Evolutionary conservation across 129 eudicot species (phyloP), one percentile per base, ranked within the genome.

Genomic region (Helichrysum umbraculigerum): DNA sequence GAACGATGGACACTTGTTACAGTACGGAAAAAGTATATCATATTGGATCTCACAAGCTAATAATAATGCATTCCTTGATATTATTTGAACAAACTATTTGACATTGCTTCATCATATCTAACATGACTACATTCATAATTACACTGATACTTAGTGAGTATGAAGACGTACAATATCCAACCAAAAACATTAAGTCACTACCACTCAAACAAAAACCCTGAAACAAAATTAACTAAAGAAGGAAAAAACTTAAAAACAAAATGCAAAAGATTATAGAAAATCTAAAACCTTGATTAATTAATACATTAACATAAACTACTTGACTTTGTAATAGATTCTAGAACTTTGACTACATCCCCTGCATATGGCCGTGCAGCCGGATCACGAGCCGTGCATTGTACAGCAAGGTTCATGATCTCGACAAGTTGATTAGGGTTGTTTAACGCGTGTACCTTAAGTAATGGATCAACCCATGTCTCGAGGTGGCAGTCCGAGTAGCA

Each of bases 401-500:
- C 84, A 37, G 95, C 94, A 50, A 93, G 69, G 75, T 87, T 84
- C 98, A 93, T 90, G 29, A 75, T 85, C 85, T 88, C 90, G 0
- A 93, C 95, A 1, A 87, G 80, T 11, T 88, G 81, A 66, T 81
- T 86, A 22, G 79, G 89, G 54, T 81, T 75, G 63, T 79, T 76
- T 44, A 34, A 20, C 14, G 44, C 68, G 3, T 73, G 68, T 57
- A 67, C 77, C 81, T 79, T 83, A 28, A 93, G 77, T 14, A 54
- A 73, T 4, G 96, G 87, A 78, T 93, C 96, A 59, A 90, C 86
- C 98, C 98, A 93, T 77, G 84, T 56, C 47, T 93, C 98, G 5
- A 93, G 78, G 83, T 86, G 98, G 66, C 98, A 88, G 37, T 93
- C 98, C 19, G 98, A 86, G 86, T 93, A 90, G 75, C 98, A 93